These are phyloP conservation scores for Paraphysoderma sedebokerense DNA, from an alignment of 371 early-diverging fungal species.

Conservation along the genomic window DNA sequence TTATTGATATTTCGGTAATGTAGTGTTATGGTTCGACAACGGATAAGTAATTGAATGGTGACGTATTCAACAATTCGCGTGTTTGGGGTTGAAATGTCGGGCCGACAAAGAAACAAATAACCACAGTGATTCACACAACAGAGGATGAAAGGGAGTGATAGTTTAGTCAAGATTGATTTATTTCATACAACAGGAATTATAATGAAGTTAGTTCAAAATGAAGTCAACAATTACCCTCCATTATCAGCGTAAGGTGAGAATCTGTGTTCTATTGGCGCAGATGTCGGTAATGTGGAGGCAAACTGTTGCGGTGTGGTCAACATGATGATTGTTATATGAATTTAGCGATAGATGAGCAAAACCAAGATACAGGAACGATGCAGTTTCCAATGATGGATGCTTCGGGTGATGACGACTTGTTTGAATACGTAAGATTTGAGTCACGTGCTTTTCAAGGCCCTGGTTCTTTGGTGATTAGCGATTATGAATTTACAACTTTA, in stretches of 20 bases:
- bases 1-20: no score
- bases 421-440: not conserved
- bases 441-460: not conserved
- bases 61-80: not conserved
- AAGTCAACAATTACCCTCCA: no score
- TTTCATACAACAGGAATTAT: no score
- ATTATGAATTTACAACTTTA: conserved; percentile 5
- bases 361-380: not conserved
- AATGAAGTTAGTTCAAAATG: no score
- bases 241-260: conserved; percentile 45
- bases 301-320: not conserved
- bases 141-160: no score
- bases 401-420: not conserved
- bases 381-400: not conserved
- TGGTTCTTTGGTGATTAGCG: not conserved
- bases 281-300: not conserved
- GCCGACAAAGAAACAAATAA: not conserved
- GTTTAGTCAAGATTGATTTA: no score
- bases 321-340: not conserved
- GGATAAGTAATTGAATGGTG: no score
- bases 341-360: not conserved
- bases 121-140: not conserved
- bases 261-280: conserved; percentile 14
- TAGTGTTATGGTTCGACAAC: no score
- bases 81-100: no score